These are phyloP conservation scores for Fusarium tanahbumbuense DNA, from an alignment of 2,329 filamentous ascomycete genomes.

Conservation along the genomic window DNA sequence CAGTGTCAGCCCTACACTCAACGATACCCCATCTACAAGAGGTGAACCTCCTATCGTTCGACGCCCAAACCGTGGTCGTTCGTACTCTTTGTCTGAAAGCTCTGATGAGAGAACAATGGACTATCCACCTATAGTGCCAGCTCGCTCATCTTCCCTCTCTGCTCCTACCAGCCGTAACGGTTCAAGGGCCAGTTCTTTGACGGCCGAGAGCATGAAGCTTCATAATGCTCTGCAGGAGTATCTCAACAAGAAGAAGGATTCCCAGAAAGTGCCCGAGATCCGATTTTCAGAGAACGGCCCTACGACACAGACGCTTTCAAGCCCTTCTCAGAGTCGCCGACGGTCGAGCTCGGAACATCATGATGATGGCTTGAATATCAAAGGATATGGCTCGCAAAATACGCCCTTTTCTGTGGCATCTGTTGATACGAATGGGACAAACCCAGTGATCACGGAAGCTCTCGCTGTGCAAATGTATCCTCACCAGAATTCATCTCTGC, in stretches of 20 bases:
- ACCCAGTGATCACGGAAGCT: slow-evolving; percentile 71
- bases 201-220: slow-evolving; percentile 68
- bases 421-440: slow-evolving; percentile 71
- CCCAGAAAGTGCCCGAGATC: slow-evolving; percentile 26
- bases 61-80: slow-evolving; percentile 54
- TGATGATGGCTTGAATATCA: slow-evolving; percentile 65
- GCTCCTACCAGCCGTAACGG: slow-evolving; percentile 70
- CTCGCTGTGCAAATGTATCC: slow-evolving; percentile 70
- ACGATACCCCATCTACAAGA: slow-evolving; percentile 56
- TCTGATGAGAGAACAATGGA: slow-evolving; percentile 69
- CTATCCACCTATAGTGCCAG: slow-evolving; percentile 67
- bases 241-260: slow-evolving; percentile 39
- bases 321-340: slow-evolving; percentile 48
- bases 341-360: slow-evolving; percentile 61
- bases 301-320: slow-evolving; percentile 16
- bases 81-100: slow-evolving; percentile 61
- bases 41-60: slow-evolving; percentile 59
- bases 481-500: slow-evolving; percentile 72
- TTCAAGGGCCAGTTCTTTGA: slow-evolving; percentile 66
- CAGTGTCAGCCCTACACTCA: slow-evolving; percentile 63
- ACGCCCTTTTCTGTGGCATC: slow-evolving; percentile 73
- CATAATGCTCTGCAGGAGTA: slow-evolving; percentile 57
- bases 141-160: slow-evolving; percentile 70
- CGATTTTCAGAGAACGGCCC: slow-evolving; percentile 25
- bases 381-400: slow-evolving; percentile 65